Evolutionary conservation across 352 stramenopile genomes (phyloP).

Genomic region (Globisporangium megalacanthum): DNA sequence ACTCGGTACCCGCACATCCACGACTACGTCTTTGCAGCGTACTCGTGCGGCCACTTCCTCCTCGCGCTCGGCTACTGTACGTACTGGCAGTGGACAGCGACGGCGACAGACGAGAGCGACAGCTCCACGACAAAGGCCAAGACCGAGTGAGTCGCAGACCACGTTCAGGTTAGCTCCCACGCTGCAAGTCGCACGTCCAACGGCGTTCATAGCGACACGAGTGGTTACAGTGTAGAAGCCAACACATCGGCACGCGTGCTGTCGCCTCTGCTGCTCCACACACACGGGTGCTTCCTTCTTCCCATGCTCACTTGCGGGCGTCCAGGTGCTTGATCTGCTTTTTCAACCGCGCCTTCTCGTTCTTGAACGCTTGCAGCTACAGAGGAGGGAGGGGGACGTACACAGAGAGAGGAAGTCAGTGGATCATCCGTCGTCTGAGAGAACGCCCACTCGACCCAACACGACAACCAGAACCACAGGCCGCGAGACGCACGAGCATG

Average conservation of each 20-base stretch:
- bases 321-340: slow-evolving; percentile 81
- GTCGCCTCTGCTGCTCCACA: not conserved
- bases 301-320: slow-evolving; percentile 38
- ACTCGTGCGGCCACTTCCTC: slow-evolving; percentile 75
- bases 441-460: not conserved
- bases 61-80: slow-evolving; percentile 70
- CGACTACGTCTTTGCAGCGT: slow-evolving; percentile 80
- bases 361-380: slow-evolving; percentile 78
- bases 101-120: not conserved
- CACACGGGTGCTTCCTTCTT: no score
- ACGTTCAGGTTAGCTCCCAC: no score
- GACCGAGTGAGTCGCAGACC: slow-evolving; percentile 22
- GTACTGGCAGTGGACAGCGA: slow-evolving; percentile 77
- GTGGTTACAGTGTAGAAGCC: not conserved
- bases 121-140: slow-evolving; percentile 23
- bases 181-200: not conserved
- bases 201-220: not conserved
- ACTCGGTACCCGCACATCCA: slow-evolving; percentile 74
- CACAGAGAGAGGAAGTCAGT: not conserved
- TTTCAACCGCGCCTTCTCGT: slow-evolving; percentile 81
- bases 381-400: not conserved
- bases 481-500: slow-evolving; percentile 49
- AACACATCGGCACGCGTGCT: not conserved
- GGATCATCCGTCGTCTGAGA: not conserved
- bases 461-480: not conserved